These are phyloP conservation scores for Diospyros lotus DNA, from an alignment of 148 eudicot genomes.

Conservation along the genomic window DNA sequence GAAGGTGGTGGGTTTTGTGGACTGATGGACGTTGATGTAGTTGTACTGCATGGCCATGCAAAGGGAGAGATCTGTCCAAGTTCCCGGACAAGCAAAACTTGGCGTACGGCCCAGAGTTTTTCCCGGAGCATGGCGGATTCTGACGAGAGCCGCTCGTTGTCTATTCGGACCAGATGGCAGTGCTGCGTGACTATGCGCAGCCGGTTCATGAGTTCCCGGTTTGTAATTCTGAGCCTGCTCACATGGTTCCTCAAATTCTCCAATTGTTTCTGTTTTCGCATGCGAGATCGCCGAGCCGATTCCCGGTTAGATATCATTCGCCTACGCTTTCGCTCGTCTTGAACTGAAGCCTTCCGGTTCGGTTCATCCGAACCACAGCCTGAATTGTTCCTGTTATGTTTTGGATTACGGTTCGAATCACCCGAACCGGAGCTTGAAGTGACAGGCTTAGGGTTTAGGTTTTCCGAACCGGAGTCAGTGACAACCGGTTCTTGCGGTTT, in stretches of 20 bases:
- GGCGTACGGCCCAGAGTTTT: conserved; percentile 31
- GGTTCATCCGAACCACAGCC: conserved; percentile 9
- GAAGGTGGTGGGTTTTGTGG: conserved; percentile 17
- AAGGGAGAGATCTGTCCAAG: conserved; percentile 18
- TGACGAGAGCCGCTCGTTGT: conserved; percentile 31
- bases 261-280: conserved; percentile 52
- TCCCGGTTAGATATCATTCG: conserved; percentile 54
- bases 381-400: background rate
- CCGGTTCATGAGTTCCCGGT: conserved; percentile 38
- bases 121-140: conserved; percentile 34
- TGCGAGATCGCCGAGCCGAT: conserved; percentile 57
- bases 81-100: conserved; percentile 34
- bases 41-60: conserved; percentile 23
- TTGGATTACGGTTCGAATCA: conserved; percentile 6
- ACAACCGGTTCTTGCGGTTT: conserved; percentile 9
- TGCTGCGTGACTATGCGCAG: conserved; percentile 27
- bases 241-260: conserved; percentile 39
- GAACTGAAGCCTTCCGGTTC: conserved; percentile 1
- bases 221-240: conserved; percentile 32
- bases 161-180: conserved; percentile 21
- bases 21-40: conserved; percentile 12
- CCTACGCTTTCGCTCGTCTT: conserved; percentile 48
- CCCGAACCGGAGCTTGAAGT: background rate
- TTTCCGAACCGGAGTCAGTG: conserved; percentile 19
- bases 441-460: conserved; percentile 4